Percentiles rank a stretch among this genome's conserved stretches.
Conservation (phyloP, 1,284 basidiomycete species). For the Heterobasidion parviporum region DNA sequence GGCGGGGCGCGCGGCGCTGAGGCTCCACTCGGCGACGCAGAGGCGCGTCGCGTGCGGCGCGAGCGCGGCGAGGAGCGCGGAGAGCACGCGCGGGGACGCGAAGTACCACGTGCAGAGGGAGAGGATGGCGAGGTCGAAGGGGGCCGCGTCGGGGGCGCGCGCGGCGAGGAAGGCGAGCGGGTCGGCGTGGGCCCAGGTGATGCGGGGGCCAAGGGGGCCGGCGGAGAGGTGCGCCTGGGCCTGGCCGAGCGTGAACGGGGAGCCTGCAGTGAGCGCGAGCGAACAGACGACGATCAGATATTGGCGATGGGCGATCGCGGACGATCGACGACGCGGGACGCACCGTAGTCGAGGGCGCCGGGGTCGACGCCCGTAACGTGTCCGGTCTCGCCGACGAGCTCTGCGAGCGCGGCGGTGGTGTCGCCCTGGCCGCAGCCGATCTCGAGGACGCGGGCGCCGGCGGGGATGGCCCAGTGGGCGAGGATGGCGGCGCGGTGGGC, state of each 20-base stretch:
- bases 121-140: conserved; percentile 28
- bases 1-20: conserved; percentile 16
- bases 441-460: conserved; percentile 27
- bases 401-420: conserved; percentile 30
- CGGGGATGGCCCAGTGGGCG: conserved; percentile 22
- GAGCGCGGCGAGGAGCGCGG: conserved; percentile 23
- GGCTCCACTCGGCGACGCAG: conserved; percentile 30
- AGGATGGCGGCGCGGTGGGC: conserved; percentile 28
- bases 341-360: conserved; percentile 30
- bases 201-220: conserved; percentile 25
- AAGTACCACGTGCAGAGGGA: conserved; percentile 36
- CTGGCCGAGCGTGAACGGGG: conserved; percentile 30
- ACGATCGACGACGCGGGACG: not conserved
- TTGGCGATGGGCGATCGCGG: not conserved
- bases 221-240: conserved; percentile 28
- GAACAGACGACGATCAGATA: not conserved
- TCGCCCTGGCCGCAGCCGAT: conserved; percentile 38
- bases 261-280: conserved; percentile 17
- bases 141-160: not conserved
- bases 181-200: conserved; percentile 27
- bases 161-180: conserved; percentile 23
- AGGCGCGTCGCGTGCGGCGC: conserved; percentile 22
- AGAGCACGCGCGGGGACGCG: conserved; percentile 13
- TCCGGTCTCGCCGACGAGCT: conserved; percentile 26
- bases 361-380: conserved; percentile 34